phyloP scores from a whole-genome alignment of 805 yeast species.

The Myxozyma lipomycoides region DNA sequence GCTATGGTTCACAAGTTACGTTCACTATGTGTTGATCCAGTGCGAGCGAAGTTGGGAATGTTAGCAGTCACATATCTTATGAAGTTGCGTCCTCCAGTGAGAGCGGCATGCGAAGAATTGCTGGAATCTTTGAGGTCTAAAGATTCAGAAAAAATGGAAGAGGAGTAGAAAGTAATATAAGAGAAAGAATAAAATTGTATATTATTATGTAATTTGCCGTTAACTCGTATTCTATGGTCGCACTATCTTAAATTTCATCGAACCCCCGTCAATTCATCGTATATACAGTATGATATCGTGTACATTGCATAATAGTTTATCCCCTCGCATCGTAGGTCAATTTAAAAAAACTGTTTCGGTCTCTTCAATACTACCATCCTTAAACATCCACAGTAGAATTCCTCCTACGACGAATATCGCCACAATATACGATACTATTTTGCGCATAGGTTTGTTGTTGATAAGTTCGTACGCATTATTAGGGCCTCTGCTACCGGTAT shows the following conservation, averaged over 20 bases:
- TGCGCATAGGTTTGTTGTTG: background rate
- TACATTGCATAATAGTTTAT: too few species aligned
- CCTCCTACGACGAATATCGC: background rate
- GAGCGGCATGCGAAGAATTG: conserved; percentile 6
- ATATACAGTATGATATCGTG: too few species aligned
- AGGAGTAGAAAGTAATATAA: background rate
- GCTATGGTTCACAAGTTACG: conserved; percentile 60
- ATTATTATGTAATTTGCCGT: too few species aligned
- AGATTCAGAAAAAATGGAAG: background rate
- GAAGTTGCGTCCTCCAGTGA: conserved; percentile 23
- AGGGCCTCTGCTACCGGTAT: background rate
- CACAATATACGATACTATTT: background rate
- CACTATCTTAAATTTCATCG: too few species aligned
- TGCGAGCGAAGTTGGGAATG: conserved; percentile 72
- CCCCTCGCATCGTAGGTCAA: too few species aligned
- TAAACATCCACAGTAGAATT: background rate
- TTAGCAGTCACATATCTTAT: conserved; percentile 50
- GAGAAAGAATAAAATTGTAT: too few species aligned
- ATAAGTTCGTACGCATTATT: background rate
- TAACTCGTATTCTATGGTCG: too few species aligned
- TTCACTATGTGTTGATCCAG: conserved; percentile 81
- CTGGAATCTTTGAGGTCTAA: conserved; percentile 1
- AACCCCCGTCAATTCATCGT: too few species aligned
- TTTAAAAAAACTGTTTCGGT: too few species aligned
- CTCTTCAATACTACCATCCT: background rate